Evolutionary conservation across 495 filamentous ascomycete genomes (phyloP), one percentile per base, ranked within the genome.

Genomic region (Chaetomidium leptoderma): DNA sequence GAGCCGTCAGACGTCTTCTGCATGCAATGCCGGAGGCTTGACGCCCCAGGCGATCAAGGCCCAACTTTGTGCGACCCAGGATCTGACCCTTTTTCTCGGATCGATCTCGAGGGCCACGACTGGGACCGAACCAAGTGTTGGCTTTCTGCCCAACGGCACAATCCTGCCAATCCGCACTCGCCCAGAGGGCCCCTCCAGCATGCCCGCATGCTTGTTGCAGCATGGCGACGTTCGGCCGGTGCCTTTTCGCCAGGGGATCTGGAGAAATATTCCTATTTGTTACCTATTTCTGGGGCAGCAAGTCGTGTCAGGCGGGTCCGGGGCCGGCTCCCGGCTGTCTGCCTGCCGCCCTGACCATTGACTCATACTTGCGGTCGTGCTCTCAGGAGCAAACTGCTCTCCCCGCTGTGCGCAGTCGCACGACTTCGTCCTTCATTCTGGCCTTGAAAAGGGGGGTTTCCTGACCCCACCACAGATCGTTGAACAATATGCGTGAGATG

Each of bases 131-230:
- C 59, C 57, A 61, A 49, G 55, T 61, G 36, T 37, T 36, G 26
- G 23, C 47, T 45, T 66, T 63, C 61, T 64, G 66, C 66, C 67
- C 63, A 66, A 68, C 65, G 48, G 49, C 55, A n/a, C 21, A 53
- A 36, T 24, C 14, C 47, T 61, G 10, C 65, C 59, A 59, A 64
- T 68, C 63, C 62, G 52, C 54, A 29, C 24, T 17, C 45, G 3
- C 56, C 32, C 19, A 14, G n/a, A 49, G 23, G n/a, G 35, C 30
- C 27, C 33, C 19, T 62, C 57, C 44, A 8, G 44, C 44, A 47
- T 19, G 14, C 44, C 44, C 44, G 47, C 50, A 63, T 53, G 52
- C 55, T 59, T 36, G 35, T 42, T 48, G 48, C 37, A 48, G 49
- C 36, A 37, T 54, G 49, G 45, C 61, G 53, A 57, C 52, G 55